Evolutionary conservation across 2,329 filamentous ascomycete species (phyloP).

Genomic region (Trichoderma sp.): DNA sequence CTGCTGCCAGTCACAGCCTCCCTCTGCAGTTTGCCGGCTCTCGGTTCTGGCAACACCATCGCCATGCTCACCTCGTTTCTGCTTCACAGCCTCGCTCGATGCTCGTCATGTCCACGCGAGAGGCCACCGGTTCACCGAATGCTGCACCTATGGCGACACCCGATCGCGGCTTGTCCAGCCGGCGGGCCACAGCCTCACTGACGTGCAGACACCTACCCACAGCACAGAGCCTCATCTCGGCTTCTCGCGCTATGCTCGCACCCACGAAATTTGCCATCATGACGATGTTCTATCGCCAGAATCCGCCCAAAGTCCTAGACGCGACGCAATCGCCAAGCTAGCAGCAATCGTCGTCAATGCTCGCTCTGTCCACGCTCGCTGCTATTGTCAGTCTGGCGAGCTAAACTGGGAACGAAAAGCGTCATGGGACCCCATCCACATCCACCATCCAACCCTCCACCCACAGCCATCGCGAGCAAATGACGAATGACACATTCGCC

Average conservation of each 20-base stretch:
- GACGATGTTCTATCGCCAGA: conserved; percentile 12
- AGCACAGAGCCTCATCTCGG: conserved; percentile 16
- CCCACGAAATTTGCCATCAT: conserved; percentile 16
- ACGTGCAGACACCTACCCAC: conserved; percentile 15
- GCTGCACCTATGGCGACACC: conserved; percentile 15
- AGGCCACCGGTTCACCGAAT: conserved; percentile 17
- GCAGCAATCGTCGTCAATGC: not conserved
- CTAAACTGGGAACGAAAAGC: conserved; percentile 14
- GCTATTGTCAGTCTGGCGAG: conserved; percentile 3
- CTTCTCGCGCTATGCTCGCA: not conserved
- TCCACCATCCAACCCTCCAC: conserved; percentile 14
- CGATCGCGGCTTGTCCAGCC: conserved; percentile 9
- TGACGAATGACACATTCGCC: conserved; percentile 19
- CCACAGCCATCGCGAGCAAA: not conserved
- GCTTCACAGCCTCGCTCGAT: not conserved
- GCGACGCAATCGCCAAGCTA: conserved; percentile 12
- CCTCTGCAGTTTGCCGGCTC: conserved; percentile 12
- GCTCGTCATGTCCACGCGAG: not conserved
- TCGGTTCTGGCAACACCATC: not conserved
- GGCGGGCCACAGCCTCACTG: conserved; percentile 17
- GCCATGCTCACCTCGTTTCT: not conserved
- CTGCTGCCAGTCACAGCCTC: conserved; percentile 2
- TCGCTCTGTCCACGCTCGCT: not conserved
- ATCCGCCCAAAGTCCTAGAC: conserved; percentile 19
- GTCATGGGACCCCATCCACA: conserved; percentile 25